These are phyloP conservation scores for Aureoboletus auriporus DNA, from an alignment of 768 basidiomycete species.

Conservation along the genomic window DNA sequence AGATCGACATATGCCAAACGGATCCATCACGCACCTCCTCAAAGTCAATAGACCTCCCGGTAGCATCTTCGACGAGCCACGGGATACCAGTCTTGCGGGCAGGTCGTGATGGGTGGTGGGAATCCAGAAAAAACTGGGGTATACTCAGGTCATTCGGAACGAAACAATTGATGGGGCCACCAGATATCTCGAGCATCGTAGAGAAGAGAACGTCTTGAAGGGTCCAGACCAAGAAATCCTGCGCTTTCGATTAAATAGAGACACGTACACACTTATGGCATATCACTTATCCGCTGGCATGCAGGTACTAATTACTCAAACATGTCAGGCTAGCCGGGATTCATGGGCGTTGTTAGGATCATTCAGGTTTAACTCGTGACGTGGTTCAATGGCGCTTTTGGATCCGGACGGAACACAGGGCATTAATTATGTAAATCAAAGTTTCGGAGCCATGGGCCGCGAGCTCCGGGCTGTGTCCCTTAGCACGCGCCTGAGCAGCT, in stretches of 20 bases:
- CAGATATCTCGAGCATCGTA: not conserved
- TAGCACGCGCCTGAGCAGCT: constrained; percentile 53
- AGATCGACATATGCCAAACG: not conserved
- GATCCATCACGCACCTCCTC: constrained; percentile 41
- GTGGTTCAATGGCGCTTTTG: no score
- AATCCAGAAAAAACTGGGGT: constrained; percentile 62
- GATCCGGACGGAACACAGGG: no score
- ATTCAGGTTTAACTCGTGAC: not conserved
- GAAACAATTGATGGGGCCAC: constrained; percentile 23
- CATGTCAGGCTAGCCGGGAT: no score
- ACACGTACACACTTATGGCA: no score
- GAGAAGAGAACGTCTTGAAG: not conserved
- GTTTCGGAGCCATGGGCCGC: constrained; percentile 21
- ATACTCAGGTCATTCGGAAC: constrained; percentile 63
- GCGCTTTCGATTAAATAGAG: no score
- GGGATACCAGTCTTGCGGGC: constrained; percentile 42
- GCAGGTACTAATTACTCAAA: no score
- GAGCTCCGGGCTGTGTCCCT: constrained; percentile 43
- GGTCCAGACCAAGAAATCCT: no score
- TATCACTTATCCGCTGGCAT: no score
- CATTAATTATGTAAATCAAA: constrained; percentile 15
- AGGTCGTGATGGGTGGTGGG: constrained; percentile 40
- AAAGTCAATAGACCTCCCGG: constrained; percentile 40
- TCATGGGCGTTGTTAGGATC: no score
- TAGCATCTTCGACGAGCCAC: constrained; percentile 58